Conservation (phyloP, 345 rosid species). For the Cardamine resedifolia region DNA sequence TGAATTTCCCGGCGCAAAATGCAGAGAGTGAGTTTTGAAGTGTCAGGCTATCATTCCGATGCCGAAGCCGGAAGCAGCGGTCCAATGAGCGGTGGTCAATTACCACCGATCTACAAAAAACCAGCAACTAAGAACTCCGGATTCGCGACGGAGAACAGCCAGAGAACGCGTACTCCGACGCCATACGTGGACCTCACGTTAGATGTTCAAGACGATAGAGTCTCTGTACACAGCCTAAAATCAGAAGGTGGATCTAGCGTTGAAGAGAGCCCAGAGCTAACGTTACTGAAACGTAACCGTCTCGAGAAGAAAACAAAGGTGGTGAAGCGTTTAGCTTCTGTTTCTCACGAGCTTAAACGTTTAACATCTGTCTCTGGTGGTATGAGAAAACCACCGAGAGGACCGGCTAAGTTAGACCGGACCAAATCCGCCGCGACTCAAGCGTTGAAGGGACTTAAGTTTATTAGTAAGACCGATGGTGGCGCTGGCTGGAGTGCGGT, state of each 20-base stretch:
- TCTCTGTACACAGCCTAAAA: conserved; percentile 39
- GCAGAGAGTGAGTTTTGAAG: conserved; percentile 42
- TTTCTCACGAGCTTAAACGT: conserved; percentile 62
- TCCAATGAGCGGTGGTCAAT: conserved; percentile 51
- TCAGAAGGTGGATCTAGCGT: conserved; percentile 37
- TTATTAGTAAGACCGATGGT: conserved; percentile 66
- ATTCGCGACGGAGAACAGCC: conserved; percentile 28
- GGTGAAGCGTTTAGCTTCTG: conserved; percentile 55
- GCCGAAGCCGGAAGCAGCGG: conserved; percentile 47
- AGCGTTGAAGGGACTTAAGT: conserved; percentile 75
- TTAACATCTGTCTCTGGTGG: conserved; percentile 50
- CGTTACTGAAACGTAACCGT: conserved; percentile 48
- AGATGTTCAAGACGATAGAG: conserved; percentile 47
- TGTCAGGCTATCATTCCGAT: conserved; percentile 45
- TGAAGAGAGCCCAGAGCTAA: conserved; percentile 45
- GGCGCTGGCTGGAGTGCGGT: conserved; percentile 71
- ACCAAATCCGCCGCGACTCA: conserved; percentile 61
- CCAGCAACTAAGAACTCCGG: conserved; percentile 40
- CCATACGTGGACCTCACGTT: conserved; percentile 42
- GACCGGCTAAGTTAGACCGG: conserved; percentile 55
- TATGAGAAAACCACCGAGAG: conserved; percentile 33
- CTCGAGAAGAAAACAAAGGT: conserved; percentile 51
- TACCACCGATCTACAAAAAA: conserved; percentile 46
- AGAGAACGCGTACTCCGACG: conserved; percentile 9
- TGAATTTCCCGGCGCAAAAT: background rate